Conservation (phyloP, 140 eudicot species). For the Anethum foeniculum region DNA sequence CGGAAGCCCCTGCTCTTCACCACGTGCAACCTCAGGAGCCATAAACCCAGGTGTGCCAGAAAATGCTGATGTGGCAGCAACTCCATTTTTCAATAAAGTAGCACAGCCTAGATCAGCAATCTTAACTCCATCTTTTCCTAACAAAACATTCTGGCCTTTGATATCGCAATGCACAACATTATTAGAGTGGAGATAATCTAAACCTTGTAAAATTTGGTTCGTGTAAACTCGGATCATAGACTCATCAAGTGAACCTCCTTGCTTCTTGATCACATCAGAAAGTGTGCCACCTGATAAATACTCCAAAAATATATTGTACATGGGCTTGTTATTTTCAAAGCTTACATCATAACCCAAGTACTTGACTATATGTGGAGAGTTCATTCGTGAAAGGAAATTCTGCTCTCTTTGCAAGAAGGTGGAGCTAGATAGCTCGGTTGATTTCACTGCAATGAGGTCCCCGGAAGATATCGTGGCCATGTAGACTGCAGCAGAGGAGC, state of each 20-base stretch:
- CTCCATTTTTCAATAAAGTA: slow-evolving; percentile 10
- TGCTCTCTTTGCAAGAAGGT: slow-evolving; percentile 18
- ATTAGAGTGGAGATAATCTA: slow-evolving; percentile 36
- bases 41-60: slow-evolving; percentile 54
- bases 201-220: slow-evolving; percentile 28
- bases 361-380: slow-evolving; percentile 12
- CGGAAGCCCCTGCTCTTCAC: slow-evolving; percentile 46
- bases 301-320: slow-evolving; percentile 28
- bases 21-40: slow-evolving; percentile 62
- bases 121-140: slow-evolving; percentile 35
- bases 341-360: slow-evolving; percentile 19
- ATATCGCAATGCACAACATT: slow-evolving; percentile 51
- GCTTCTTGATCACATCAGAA: slow-evolving; percentile 12
- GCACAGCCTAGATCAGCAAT: slow-evolving; percentile 54
- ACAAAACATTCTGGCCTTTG: slow-evolving; percentile 33
- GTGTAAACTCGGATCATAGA: slow-evolving; percentile 20
- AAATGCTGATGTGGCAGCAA: slow-evolving; percentile 1
- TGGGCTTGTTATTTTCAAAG: not conserved
- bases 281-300: slow-evolving; percentile 21
- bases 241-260: slow-evolving; percentile 22
- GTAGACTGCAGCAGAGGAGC: slow-evolving; percentile 28
- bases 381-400: slow-evolving; percentile 11
- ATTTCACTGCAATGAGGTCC: slow-evolving; percentile 23
- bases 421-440: slow-evolving; percentile 18
- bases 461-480: slow-evolving; percentile 24